Base-by-base conservation (phyloP, 2,329 filamentous ascomycete species). In the Scedosporium dehoogii region DNA sequence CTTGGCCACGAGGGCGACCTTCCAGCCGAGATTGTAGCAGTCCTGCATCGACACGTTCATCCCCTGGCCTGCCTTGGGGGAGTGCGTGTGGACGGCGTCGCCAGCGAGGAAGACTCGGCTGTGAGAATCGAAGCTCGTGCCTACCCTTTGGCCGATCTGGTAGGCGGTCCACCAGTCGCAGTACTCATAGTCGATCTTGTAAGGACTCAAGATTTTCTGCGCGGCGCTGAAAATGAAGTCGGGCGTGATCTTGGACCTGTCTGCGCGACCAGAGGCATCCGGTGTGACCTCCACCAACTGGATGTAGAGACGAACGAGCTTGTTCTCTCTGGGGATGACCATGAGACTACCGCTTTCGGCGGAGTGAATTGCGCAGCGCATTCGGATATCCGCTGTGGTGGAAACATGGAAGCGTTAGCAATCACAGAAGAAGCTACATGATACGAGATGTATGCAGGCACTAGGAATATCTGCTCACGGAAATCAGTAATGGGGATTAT, bases 11-110 rank as follows among this genome's bases (percentile, higher is more conserved):
- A 72, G 66, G 0, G 33, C 33, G 33, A 38, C 33, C 33, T 38
- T 38, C 33, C 33, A 38, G 33, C 33, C 79, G 0, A 82, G 75
- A 63, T 82, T 82, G 68, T 76, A 81, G 0, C 75, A 70, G 70
- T 89, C 85, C 66, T 87, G 84, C 80, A 88, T 86, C 21, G 77
- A 81, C 2, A 87, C 81, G 67, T 89, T 88, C 85, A 88, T 87
- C 27, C 85, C 85, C 69, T 86, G 84, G 3, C 83, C 83, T 2
- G 82, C 83, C 69, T 86, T 86, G 3, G 83, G 83, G 1, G 63
- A 65, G 63, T 75, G 71, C 0, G 73, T 75, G 66, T 76, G 74
- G 4, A 80, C 78, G 3, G 81, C 83, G 69, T 86, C 62, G 4
- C 85, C 86, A 0, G 85, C 83, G 4, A 89, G 75, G 69, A 90